Percentiles rank a stretch among this genome's conserved stretches.
Evolutionary conservation across 148 eudicot genomes (phyloP).

Genomic region (Vaccinium corymbosum): DNA sequence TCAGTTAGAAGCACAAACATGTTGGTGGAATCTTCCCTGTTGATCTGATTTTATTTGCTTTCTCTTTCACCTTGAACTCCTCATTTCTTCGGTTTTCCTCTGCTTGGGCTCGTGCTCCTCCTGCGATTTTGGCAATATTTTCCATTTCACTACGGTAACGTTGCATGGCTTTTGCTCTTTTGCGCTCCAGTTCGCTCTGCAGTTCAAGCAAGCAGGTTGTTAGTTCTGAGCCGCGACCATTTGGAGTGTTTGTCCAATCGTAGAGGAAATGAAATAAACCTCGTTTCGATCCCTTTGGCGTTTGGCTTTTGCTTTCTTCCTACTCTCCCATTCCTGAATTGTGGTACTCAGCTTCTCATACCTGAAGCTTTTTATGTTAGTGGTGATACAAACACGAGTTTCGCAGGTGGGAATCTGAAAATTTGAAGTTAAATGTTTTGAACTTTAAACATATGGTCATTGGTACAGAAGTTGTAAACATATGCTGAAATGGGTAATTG

Average conservation of each 20-base stretch:
- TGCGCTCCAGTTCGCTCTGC: conserved; percentile 56
- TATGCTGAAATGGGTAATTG: not conserved
- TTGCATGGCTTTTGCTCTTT: conserved; percentile 46
- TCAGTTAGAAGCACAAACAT: conserved; percentile 58
- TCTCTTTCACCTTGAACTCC: conserved; percentile 69
- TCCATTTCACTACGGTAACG: conserved; percentile 47
- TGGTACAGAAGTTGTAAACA: not conserved
- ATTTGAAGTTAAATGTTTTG: not conserved
- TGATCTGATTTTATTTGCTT: conserved; percentile 64
- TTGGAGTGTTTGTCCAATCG: too few relatives aligned
- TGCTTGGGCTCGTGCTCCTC: conserved; percentile 77
- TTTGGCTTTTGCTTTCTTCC: too few relatives aligned
- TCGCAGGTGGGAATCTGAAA: not conserved
- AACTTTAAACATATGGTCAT: not conserved
- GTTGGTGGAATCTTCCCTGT: conserved; percentile 71
- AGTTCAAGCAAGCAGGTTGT: conserved; percentile 20
- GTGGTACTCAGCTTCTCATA: conserved; percentile 54
- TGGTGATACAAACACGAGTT: not conserved
- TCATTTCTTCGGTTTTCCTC: conserved; percentile 57
- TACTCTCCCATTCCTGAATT: conserved; percentile 62
- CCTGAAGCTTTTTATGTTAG: conserved; percentile 37
- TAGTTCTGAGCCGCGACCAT: not conserved
- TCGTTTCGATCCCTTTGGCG: too few relatives aligned
- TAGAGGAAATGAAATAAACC: too few relatives aligned
- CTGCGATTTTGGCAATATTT: conserved; percentile 54